phyloP scores from a whole-genome alignment of 2,329 filamentous ascomycete genomes.

The Penicillium italicum region DNA sequence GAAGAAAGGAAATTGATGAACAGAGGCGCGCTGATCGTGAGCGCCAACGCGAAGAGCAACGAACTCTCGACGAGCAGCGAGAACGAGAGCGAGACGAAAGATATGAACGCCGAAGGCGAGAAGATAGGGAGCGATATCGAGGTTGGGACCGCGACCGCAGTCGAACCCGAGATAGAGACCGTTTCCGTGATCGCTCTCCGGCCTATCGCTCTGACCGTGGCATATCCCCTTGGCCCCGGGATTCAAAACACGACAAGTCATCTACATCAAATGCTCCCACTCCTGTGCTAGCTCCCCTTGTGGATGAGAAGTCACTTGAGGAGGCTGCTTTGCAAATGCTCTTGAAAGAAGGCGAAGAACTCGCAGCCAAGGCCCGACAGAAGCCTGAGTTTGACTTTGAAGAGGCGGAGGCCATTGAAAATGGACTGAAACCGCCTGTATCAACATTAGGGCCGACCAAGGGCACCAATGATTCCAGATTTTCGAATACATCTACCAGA shows the following conservation, averaged over 20 bases:
- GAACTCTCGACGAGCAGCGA: constrained; percentile 51
- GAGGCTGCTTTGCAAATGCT: constrained; percentile 53
- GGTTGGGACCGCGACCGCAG: constrained; percentile 40
- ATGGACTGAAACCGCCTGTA: constrained; percentile 32
- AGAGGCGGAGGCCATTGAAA: constrained; percentile 43
- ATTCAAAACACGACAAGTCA: constrained; percentile 32
- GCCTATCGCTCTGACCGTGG: constrained; percentile 34
- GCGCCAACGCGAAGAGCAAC: constrained; percentile 51
- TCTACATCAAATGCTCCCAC: constrained; percentile 34
- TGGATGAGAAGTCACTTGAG: constrained; percentile 55
- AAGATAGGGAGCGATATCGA: constrained; percentile 47
- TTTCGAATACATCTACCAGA: constrained; percentile 28
- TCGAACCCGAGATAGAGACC: constrained; percentile 34
- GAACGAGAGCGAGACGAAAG: constrained; percentile 50
- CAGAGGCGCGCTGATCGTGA: constrained; percentile 49
- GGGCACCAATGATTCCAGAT: constrained; percentile 27
- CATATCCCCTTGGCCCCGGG: constrained; percentile 29
- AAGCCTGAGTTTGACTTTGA: constrained; percentile 52
- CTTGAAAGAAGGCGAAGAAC: constrained; percentile 53
- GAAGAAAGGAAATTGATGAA: constrained; percentile 50
- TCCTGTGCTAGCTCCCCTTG: constrained; percentile 29
- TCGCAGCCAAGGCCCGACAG: constrained; percentile 50
- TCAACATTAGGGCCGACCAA: constrained; percentile 22
- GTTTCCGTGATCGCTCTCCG: constrained; percentile 32
- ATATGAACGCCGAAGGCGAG: constrained; percentile 42